These are phyloP conservation scores for Haematococcus lacustris DNA, from an alignment of 139 green algal species.

Conservation along the genomic window DNA sequence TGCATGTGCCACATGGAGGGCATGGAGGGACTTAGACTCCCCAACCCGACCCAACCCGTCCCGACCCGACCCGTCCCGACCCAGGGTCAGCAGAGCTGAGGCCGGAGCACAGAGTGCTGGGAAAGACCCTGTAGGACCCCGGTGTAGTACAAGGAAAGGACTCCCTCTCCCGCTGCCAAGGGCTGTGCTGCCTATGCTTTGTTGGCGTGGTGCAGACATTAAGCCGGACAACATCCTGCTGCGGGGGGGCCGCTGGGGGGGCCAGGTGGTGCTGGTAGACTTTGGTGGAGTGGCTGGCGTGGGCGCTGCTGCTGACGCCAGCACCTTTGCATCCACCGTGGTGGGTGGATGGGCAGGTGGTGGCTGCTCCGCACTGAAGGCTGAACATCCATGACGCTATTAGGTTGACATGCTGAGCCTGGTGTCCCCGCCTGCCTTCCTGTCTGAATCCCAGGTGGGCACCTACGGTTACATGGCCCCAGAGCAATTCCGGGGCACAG, in stretches of 20 bases:
- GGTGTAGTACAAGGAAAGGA: no score
- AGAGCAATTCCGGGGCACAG: slow-evolving; percentile 78
- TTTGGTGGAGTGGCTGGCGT: slow-evolving; percentile 83
- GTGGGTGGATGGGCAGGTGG: no score
- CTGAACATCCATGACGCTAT: no score
- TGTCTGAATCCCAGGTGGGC: slow-evolving; percentile 80
- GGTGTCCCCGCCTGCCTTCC: no score
- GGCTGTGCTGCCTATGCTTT: background rate
- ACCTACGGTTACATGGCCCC: slow-evolving; percentile 90
- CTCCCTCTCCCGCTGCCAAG: background rate
- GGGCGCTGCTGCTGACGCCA: slow-evolving; percentile 10
- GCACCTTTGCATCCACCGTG: slow-evolving; percentile 60
- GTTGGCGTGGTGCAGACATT: slow-evolving; percentile 40
- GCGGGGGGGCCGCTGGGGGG: slow-evolving; percentile 51
- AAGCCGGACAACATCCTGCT: slow-evolving; percentile 91
- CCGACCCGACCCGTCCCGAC: background rate
- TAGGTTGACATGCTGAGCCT: no score
- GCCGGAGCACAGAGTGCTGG: no score
- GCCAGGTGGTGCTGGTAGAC: slow-evolving; percentile 79
- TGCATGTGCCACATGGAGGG: background rate
- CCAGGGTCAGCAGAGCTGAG: background rate
- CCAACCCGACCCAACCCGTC: background rate
- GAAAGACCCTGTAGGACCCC: no score
- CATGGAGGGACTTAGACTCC: background rate
- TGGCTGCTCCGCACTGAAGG: no score